Evolutionary conservation across 345 rosid genomes (phyloP), one percentile per base, ranked within the genome.

Genomic region (Citrus inodora): DNA sequence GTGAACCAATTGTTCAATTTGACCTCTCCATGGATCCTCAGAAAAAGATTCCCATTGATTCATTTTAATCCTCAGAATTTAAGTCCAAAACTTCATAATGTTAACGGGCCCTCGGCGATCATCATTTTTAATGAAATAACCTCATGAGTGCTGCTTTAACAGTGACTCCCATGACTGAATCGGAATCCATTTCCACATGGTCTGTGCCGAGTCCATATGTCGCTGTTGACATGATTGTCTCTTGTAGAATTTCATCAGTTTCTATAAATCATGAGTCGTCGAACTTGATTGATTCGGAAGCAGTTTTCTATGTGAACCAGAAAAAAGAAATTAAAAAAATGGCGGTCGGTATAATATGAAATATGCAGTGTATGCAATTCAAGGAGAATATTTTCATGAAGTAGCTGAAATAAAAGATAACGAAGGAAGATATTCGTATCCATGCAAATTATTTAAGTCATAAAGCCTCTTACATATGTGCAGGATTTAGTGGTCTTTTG

Each of bases 71-170:
- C 51, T 46, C 51, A 11, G 28, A 14, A 46, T 46, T 17, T 7
- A 24, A 62, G 7, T 75, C 71, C 79, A 51, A 80, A 76, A 27
- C 24, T 80, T 70, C 33, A 81, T 81, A 14, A 73, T 77, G 51
- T 67, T 27, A 9, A n/a, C 30, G 40, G 69, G 59, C 40, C 69
- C 77, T 46, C 73, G 46, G 40, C 33, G 75, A 53, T 35, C n/a
- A 60, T 75, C n/a, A 22, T 62, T 69, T 9, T 62, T 65, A 58
- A 77, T 67, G 64, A 32, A 76, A 58, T 7, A 40, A 76, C 40
- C 30, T 68, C 17, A 16, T 14, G 53, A 38, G 28, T 63, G 56
- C 59, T 67, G 71, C 70, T 28, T 30, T 14, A 27, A 73, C 81
- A 81, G 81, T 81, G 28, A 37, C 65, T 28, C 71, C 84, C 78